These are phyloP conservation scores for Sporobolomyces pararoseus DNA, from an alignment of 768 basidiomycete species.

Conservation along the genomic window DNA sequence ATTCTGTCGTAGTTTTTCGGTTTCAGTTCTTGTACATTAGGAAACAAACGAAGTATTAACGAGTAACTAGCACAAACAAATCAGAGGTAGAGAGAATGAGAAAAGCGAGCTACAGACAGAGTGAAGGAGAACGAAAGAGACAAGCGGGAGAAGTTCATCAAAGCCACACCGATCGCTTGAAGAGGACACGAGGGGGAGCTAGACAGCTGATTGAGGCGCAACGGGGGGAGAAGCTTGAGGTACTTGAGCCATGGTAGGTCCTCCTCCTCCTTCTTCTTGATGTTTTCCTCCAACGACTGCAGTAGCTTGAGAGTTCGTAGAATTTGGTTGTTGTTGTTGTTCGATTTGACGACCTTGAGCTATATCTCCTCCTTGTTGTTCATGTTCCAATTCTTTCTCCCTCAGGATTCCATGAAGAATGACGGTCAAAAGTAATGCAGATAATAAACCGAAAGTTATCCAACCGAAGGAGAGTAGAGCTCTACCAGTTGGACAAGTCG, in stretches of 20 bases:
- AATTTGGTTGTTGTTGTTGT: neutral
- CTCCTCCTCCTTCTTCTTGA: neutral
- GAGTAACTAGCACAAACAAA: neutral
- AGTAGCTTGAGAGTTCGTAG: neutral
- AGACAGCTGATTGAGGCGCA: too few relatives aligned
- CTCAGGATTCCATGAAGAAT: constrained; percentile 6
- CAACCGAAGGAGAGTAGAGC: constrained; percentile 16
- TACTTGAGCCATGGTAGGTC: neutral
- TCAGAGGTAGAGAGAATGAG: neutral
- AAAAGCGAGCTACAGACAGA: neutral
- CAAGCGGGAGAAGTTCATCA: neutral
- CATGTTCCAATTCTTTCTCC: neutral
- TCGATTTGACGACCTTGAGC: neutral
- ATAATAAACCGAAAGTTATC: constrained; percentile 11
- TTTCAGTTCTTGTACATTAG: neutral
- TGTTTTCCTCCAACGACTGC: neutral
- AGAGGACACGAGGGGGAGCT: too few relatives aligned
- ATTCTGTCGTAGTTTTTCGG: neutral
- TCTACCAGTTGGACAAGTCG: constrained; percentile 6
- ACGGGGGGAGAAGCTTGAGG: too few relatives aligned
- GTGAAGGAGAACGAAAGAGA: neutral
- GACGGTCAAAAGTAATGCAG: neutral
- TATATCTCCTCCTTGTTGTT: neutral
- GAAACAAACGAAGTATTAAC: neutral
- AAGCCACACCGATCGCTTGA: neutral